Evolutionary conservation across 2,329 filamentous ascomycete species (phyloP).

Genomic region (Diaporthe amygdali): DNA sequence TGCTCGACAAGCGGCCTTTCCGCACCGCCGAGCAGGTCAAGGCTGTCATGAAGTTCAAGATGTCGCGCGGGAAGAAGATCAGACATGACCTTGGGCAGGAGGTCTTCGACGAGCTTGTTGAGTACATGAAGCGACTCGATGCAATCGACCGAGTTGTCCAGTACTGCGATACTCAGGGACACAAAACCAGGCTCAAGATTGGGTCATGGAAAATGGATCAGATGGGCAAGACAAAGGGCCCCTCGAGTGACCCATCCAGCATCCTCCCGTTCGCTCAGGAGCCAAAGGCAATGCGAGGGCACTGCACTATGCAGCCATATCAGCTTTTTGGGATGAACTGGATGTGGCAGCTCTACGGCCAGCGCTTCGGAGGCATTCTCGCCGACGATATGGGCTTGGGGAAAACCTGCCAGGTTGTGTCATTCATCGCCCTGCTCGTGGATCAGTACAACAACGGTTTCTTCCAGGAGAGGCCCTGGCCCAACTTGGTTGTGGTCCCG

Average conservation of each 20-base stretch:
- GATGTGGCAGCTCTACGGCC: conserved; percentile 83
- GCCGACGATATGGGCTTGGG: conserved; percentile 98
- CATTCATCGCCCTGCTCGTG: conserved; percentile 84
- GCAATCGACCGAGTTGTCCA: conserved; percentile 84
- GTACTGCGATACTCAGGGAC: conserved; percentile 75
- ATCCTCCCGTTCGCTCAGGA: conserved; percentile 61
- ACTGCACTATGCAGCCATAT: conserved; percentile 86
- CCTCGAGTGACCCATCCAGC: conserved; percentile 34
- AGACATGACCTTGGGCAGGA: conserved; percentile 57
- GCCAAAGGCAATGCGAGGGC: conserved; percentile 77
- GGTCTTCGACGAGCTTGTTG: conserved; percentile 58
- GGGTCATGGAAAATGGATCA: conserved; percentile 55
- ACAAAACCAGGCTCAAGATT: conserved; percentile 53
- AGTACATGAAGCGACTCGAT: conserved; percentile 80
- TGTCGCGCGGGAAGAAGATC: conserved; percentile 47
- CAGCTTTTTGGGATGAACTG: conserved; percentile 95
- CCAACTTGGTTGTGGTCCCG: conserved; percentile 87
- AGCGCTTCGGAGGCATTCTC: conserved; percentile 84
- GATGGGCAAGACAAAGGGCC: conserved; percentile 45
- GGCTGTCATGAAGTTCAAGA: conserved; percentile 56
- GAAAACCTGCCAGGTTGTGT: conserved; percentile 96
- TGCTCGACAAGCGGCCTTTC: conserved; percentile 81
- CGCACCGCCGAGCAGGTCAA: conserved; percentile 66
- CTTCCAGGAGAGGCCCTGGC: conserved; percentile 55
- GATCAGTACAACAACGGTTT: conserved; percentile 56